phyloP scores from a whole-genome alignment of 495 filamentous ascomycete species.

The Podospora pseudopauciseta region DNA sequence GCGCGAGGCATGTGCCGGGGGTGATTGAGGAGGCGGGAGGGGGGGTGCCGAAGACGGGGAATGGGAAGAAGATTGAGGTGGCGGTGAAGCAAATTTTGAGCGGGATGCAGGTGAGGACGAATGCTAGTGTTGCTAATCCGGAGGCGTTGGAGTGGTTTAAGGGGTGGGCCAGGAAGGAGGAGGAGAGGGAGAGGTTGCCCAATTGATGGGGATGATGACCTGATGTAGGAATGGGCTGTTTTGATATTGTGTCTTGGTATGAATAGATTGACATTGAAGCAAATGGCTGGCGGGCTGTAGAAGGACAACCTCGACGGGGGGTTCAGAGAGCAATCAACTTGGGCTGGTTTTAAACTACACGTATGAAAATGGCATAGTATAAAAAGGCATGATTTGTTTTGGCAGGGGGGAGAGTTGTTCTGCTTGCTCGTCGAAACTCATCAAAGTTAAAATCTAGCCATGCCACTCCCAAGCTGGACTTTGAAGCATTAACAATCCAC shows the following conservation, averaged over 20 bases:
- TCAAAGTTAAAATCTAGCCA: background rate
- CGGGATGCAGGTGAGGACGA: constrained; percentile 77
- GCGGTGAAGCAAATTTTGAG: constrained; percentile 93
- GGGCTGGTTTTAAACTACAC: too few species aligned
- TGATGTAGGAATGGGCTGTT: too few species aligned
- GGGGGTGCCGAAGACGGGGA: constrained; percentile 83
- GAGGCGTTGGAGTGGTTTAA: constrained; percentile 82
- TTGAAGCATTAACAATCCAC: background rate
- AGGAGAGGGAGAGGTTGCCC: constrained; percentile 20
- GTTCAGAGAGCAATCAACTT: too few species aligned
- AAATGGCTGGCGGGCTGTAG: too few species aligned
- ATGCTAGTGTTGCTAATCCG: constrained; percentile 80
- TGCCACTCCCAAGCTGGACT: background rate
- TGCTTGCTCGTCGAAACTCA: too few species aligned
- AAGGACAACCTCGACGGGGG: too few species aligned
- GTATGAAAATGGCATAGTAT: too few species aligned
- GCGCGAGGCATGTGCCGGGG: constrained; percentile 79
- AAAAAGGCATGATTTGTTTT: too few species aligned
- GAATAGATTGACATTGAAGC: too few species aligned
- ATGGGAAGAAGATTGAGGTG: constrained; percentile 94
- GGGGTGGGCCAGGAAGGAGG: constrained; percentile 54
- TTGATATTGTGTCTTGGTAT: too few species aligned
- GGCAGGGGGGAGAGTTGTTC: too few species aligned
- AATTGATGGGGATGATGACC: constrained; percentile 8
- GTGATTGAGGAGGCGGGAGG: constrained; percentile 66